Conservation (phyloP, 805 yeast genomes). For the Cyberlindnera nakhonratchasimensis region DNA sequence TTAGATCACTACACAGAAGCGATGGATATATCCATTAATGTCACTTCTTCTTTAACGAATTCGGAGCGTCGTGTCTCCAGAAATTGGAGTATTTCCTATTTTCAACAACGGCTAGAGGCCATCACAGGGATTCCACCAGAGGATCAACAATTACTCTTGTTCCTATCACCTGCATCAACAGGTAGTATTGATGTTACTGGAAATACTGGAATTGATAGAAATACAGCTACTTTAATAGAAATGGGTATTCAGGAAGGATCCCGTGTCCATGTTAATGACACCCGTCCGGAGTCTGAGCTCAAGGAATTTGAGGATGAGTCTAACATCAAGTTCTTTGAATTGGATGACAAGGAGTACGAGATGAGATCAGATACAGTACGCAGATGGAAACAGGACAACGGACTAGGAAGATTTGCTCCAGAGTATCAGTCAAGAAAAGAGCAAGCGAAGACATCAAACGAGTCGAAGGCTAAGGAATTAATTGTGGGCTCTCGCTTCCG, state of each 20-base stretch:
- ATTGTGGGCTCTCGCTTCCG: constrained; percentile 53
- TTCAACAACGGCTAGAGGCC: constrained; percentile 55
- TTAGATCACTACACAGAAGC: no score
- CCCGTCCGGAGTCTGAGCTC: constrained; percentile 50
- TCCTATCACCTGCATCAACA: constrained; percentile 32
- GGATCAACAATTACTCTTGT: constrained; percentile 49
- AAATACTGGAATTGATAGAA: background rate
- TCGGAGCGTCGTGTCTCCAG: constrained; percentile 67
- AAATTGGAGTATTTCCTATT: constrained; percentile 53
- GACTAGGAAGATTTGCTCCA: constrained; percentile 73
- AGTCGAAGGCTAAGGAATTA: constrained; percentile 33
- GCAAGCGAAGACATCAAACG: constrained; percentile 25
- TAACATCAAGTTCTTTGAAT: constrained; percentile 38
- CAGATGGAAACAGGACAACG: constrained; percentile 68
- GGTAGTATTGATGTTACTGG: constrained; percentile 27
- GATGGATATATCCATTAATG: constrained; percentile 47
- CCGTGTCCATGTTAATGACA: constrained; percentile 49
- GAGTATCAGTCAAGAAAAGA: constrained; percentile 33
- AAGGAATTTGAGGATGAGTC: constrained; percentile 34
- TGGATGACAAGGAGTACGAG: constrained; percentile 62
- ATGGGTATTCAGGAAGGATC: constrained; percentile 9
- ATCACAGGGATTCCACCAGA: constrained; percentile 72
- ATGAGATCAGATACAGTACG: constrained; percentile 59
- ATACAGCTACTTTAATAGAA: background rate
- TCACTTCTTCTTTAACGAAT: constrained; percentile 63